Percentiles rank a stretch among this genome's conserved stretches.
Conservation (phyloP, 805 yeast species). For the Kazachstania bromeliacearum region DNA sequence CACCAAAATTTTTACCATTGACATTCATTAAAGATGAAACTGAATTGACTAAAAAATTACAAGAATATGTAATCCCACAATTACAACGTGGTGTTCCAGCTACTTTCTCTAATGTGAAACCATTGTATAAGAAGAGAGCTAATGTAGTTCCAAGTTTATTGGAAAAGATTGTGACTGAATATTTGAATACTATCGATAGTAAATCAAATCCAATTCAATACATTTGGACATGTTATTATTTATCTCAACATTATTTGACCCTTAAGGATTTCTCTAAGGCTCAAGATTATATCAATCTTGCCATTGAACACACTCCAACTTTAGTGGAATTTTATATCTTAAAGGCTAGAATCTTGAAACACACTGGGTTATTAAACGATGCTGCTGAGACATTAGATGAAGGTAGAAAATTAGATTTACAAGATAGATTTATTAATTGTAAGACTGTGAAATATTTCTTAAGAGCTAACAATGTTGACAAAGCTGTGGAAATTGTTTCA, state of each 20-base stretch:
- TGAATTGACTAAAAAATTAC: slow-evolving; percentile 36
- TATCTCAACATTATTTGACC: slow-evolving; percentile 67
- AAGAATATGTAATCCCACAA: slow-evolving; percentile 48
- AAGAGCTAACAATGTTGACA: slow-evolving; percentile 63
- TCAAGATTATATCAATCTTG: slow-evolving; percentile 45
- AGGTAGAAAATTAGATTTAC: slow-evolving; percentile 71
- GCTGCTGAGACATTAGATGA: slow-evolving; percentile 61
- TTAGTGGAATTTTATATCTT: slow-evolving; percentile 71
- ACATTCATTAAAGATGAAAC: slow-evolving; percentile 51
- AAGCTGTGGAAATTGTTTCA: slow-evolving; percentile 65
- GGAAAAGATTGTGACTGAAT: slow-evolving; percentile 45
- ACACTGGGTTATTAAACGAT: slow-evolving; percentile 45
- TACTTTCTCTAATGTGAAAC: slow-evolving; percentile 75
- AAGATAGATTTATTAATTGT: slow-evolving; percentile 86
- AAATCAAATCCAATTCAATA: slow-evolving; percentile 30
- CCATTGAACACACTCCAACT: slow-evolving; percentile 70
- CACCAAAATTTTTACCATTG: slow-evolving; percentile 70
- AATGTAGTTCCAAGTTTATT: slow-evolving; percentile 34
- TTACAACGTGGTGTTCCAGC: slow-evolving; percentile 83
- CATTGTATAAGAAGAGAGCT: slow-evolving; percentile 49
- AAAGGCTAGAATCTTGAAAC: slow-evolving; percentile 74
- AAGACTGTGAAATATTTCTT: slow-evolving; percentile 76
- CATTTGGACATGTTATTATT: slow-evolving; percentile 64
- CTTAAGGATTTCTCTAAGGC: slow-evolving; percentile 48
- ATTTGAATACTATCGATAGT: slow-evolving; percentile 28